Evolutionary conservation across 768 basidiomycete genomes (phyloP), one percentile per base, ranked within the genome.

Genomic region (Trametes gibbosa): DNA sequence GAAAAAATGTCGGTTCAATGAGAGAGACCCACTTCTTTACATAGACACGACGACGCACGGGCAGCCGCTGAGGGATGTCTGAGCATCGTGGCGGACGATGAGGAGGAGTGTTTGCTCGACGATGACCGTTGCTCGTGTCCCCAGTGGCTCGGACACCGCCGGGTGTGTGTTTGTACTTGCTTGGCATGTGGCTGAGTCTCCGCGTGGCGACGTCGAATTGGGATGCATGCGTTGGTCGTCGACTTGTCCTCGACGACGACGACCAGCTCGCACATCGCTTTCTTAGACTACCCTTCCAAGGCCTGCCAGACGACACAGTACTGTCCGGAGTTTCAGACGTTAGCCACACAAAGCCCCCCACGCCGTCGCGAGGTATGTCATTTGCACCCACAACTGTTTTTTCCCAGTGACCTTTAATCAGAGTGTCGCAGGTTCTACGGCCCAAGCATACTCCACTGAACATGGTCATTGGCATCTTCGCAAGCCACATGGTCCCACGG

Each of bases 71-170:
- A 66, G 58, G 69, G 58, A 37, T 67, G 61, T 61, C 66, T 69
- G 57, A 71, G 64, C 70, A 71, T 71, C 64, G 69, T 68, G 63
- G 65, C 53, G 42, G 65, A 62, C 62, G 63, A 52, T 61, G 68
- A 66, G 60, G 58, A 67, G 64, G 51, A 34, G 53, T 50, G 45
- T 58, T 60, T 59, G 56, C 39, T 39, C 57, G 19, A 27, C 56
- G 53, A 32, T 62, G 56, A 62, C 55, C 56, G 56, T 58, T 45
- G 32, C 51, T 23, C 42, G 37, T 23, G 9, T 40, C 21, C 50
- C 50, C 56, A 58, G 41, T 62, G 54, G 61, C 25, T 62, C 61
- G 61, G 61, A 50, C 51, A 53, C 53, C 61, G 55, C 61, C 61
- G 61, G 61, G 61, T 53, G 6, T 16, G 16, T 62, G 52, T 43